Conservation (phyloP, 495 filamentous ascomycete genomes). For the Aspergillus asperescens region DNA sequence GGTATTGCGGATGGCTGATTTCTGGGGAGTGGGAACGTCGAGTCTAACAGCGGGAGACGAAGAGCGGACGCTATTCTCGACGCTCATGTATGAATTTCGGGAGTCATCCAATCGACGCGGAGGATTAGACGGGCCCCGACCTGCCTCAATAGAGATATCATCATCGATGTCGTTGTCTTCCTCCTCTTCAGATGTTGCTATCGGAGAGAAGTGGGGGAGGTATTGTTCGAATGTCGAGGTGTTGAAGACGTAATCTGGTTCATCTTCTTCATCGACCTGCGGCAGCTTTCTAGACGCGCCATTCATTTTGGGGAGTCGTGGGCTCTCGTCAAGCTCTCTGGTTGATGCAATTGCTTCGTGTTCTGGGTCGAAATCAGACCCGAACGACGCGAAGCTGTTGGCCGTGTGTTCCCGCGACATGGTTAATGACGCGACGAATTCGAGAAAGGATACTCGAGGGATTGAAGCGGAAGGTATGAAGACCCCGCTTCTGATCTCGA, state of each 20-base stretch:
- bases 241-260: conserved; percentile 51
- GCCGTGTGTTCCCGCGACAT: conserved; percentile 35
- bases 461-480: not conserved
- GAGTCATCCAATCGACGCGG: conserved; percentile 37
- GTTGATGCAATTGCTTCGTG: conserved; percentile 50
- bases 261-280: conserved; percentile 24
- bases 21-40: conserved; percentile 45
- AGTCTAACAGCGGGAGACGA: conserved; percentile 44
- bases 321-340: conserved; percentile 38
- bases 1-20: conserved; percentile 24
- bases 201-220: conserved; percentile 56
- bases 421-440: conserved; percentile 15
- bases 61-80: conserved; percentile 45
- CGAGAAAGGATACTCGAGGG: not conserved
- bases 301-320: conserved; percentile 37
- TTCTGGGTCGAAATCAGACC: conserved; percentile 49
- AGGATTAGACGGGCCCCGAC: conserved; percentile 36
- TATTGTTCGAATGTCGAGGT: conserved; percentile 58
- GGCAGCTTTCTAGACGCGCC: conserved; percentile 23
- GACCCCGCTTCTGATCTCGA: not conserved
- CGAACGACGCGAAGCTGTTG: conserved; percentile 30
- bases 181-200: conserved; percentile 39
- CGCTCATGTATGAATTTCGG: conserved; percentile 42
- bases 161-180: conserved; percentile 28
- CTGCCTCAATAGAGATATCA: conserved; percentile 43